Conservation (phyloP, 2,329 filamentous ascomycete species). For the Rachicladosporium sp. region DNA sequence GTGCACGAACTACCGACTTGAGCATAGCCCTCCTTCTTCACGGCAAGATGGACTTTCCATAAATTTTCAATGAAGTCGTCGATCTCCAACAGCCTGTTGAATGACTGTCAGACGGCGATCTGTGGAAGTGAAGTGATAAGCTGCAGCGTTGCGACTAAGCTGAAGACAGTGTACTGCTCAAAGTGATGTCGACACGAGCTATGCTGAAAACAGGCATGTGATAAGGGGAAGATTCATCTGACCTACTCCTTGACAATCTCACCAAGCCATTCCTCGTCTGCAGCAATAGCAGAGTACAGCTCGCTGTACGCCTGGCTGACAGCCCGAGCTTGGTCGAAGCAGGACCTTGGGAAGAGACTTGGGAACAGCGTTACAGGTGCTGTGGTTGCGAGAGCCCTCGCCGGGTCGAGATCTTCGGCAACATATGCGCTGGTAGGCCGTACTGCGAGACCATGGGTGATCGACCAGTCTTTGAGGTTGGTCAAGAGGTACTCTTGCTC, state of each 20-base stretch:
- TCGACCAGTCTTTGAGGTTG: constrained; percentile 82
- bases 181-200: too few relatives aligned
- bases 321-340: constrained; percentile 68
- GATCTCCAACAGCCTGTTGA: constrained; percentile 61
- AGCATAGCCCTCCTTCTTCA: constrained; percentile 81
- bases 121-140: too few relatives aligned
- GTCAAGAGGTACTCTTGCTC: constrained; percentile 62
- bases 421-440: constrained; percentile 63
- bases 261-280: constrained; percentile 70
- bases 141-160: too few relatives aligned
- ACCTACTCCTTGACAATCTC: constrained; percentile 77
- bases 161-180: too few relatives aligned
- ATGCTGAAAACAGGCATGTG: too few relatives aligned
- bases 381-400: constrained; percentile 65
- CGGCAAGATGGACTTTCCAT: constrained; percentile 76
- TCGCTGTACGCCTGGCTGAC: constrained; percentile 83
- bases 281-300: constrained; percentile 79
- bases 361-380: constrained; percentile 91
- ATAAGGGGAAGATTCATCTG: background rate
- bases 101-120: background rate
- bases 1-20: constrained; percentile 42
- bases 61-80: constrained; percentile 86
- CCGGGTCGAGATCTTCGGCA: constrained; percentile 52
- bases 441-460: constrained; percentile 77
- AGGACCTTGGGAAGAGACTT: constrained; percentile 70